Percentiles rank a stretch among this genome's conserved stretches.
These are phyloP conservation scores for Pichia kudriavzevii DNA, from an alignment of 1,139 yeast species.

Conservation along the genomic window DNA sequence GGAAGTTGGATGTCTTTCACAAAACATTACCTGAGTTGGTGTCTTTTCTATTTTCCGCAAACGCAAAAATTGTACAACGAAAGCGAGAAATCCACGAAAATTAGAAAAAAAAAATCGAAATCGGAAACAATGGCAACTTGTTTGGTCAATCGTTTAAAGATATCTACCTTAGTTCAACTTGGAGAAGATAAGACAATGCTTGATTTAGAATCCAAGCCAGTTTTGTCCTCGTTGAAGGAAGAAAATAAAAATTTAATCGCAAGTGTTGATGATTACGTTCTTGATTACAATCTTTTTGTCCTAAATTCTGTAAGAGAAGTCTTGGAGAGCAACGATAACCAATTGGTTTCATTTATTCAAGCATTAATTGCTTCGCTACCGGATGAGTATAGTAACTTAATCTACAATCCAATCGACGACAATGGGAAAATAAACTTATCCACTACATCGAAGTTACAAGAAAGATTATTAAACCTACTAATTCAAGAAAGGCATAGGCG, in stretches of 20 bases:
- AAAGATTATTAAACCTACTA: slow-evolving; percentile 25
- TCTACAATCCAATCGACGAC: slow-evolving; percentile 21
- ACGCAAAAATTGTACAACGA: not conserved
- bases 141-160: no score
- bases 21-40: no score
- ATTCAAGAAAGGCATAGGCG: slow-evolving; percentile 30
- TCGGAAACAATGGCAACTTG: no score
- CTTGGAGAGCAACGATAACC: slow-evolving; percentile 15
- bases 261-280: slow-evolving; percentile 27
- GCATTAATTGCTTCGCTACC: slow-evolving; percentile 19
- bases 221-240: slow-evolving; percentile 3
- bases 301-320: slow-evolving; percentile 24
- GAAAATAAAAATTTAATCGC: slow-evolving; percentile 15
- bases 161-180: no score
- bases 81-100: not conserved
- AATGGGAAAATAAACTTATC: slow-evolving; percentile 16
- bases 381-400: slow-evolving; percentile 17
- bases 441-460: slow-evolving; percentile 27
- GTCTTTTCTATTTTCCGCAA: no score
- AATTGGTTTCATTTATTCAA: slow-evolving; percentile 18
- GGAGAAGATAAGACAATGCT: slow-evolving; percentile 4
- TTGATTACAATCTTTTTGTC: slow-evolving; percentile 30
- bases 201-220: slow-evolving; percentile 3
- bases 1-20: no score
- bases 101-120: no score